Evolutionary conservation across 805 yeast species (phyloP).

Genomic region (Torulaspora gathmanii): DNA sequence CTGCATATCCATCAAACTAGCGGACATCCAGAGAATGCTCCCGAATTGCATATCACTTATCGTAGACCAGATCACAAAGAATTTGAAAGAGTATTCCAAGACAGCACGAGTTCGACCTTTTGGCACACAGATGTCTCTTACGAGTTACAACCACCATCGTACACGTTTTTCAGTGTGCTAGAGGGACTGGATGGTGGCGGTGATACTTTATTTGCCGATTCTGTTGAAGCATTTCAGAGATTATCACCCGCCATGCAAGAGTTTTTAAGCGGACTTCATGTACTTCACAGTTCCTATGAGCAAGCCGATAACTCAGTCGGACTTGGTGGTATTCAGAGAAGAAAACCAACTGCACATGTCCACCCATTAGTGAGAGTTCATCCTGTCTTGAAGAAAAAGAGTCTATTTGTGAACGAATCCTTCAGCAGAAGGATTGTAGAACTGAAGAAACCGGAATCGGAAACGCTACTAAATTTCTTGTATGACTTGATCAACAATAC

Average conservation of each 20-base stretch:
- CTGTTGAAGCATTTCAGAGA: conserved; percentile 63
- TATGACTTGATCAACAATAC: conserved; percentile 47
- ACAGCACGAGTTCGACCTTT: conserved; percentile 22
- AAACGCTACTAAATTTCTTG: conserved; percentile 52
- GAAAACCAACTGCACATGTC: conserved; percentile 45
- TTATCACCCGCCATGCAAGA: conserved; percentile 59
- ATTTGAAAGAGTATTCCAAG: conserved; percentile 26
- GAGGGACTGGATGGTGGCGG: conserved; percentile 63
- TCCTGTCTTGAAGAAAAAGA: conserved; percentile 63
- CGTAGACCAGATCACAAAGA: conserved; percentile 40
- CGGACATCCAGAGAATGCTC: conserved; percentile 55
- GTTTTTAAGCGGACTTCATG: conserved; percentile 56
- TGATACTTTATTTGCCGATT: conserved; percentile 66
- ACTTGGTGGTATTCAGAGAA: conserved; percentile 62
- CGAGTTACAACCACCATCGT: conserved; percentile 66
- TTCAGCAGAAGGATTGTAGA: conserved; percentile 66
- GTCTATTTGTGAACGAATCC: conserved; percentile 50
- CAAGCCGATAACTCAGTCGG: conserved; percentile 55
- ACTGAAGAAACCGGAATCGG: conserved; percentile 65
- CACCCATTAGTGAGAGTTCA: conserved; percentile 70
- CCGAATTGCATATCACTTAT: conserved; percentile 59
- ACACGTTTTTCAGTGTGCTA: conserved; percentile 59
- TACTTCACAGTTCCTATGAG: conserved; percentile 60
- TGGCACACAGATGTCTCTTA: conserved; percentile 76
- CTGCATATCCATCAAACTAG: conserved; percentile 69